Base-by-base conservation (phyloP, 2,329 filamentous ascomycete genomes). In the Cladosporium sp. region DNA sequence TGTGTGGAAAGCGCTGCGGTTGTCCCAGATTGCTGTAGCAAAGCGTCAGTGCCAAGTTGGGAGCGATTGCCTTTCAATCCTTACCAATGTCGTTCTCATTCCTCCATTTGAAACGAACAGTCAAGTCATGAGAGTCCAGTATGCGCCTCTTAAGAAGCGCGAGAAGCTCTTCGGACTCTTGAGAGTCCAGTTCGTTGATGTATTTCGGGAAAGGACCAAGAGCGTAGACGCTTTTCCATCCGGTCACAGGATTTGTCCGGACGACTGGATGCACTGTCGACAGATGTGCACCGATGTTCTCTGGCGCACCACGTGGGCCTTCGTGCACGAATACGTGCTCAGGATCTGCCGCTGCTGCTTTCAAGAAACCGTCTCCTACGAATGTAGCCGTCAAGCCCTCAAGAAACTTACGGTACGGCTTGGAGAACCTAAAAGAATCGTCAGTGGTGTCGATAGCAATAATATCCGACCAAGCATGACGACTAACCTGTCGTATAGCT, bases 1-100 rank as follows among this genome's bases (percentile, higher is more conserved):
- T 34, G 79, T 80, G 62, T 86, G 83, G 69, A 82, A 85, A 0
- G 74, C 78, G 54, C 78, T 80, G 5, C 83, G 72, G 59, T 88
- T 88, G 66, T 89, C 85, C 86, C 86, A 89, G 61, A 88, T 85
- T 1, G 83, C 80, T 49, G 20, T 9, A 51, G 4, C n/a, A n/a
- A 24, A 2, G n/a, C 6, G 34, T 56, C 15, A 53, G 17, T 35
- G 4, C 5, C n/a, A 34, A 13, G 6, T n/a, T 25, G n/a, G 25
- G 5, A 10, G 9, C 20, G 28, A 17, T 28, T 13, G 8, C 8
- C 12, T 34, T 15, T 20, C 9, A n/a, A 28, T 13, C 19, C 54
- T 56, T 13, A 57, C 55, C 80, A 65, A 79, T 70, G 64, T 79
- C 77, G 60, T 81, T 78, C 59, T 68, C 61, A 60, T 78, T 78